A percentile compares a stretch with the other conserved stretches of the same genome.
Conservation (phyloP, 1,284 basidiomycete species). For the Pseudozyma thailandica region DNA sequence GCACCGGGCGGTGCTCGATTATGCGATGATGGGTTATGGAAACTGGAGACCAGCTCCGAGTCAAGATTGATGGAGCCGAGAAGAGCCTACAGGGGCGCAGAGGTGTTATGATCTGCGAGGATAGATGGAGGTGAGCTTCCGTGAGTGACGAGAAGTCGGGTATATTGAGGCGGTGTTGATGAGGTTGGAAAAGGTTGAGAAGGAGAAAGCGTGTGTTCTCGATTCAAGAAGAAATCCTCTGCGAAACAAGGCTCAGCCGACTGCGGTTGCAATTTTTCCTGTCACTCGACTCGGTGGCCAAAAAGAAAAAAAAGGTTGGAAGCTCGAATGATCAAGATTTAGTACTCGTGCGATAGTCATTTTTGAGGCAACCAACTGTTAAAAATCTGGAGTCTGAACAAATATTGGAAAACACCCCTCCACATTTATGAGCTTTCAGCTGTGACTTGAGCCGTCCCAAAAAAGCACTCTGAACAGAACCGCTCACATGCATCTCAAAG, state of each 20-base stretch:
- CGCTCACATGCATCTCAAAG: constrained; percentile 1
- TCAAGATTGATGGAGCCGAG: too few relatives aligned
- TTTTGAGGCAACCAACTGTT: too few relatives aligned
- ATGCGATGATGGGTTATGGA: neutral
- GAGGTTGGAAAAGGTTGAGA: neutral
- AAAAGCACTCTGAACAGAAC: too few relatives aligned
- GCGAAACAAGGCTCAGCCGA: constrained; percentile 8
- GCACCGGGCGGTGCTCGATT: constrained; percentile 13
- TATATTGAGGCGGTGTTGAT: constrained; percentile 20
- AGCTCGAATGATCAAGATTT: too few relatives aligned
- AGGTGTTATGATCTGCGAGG: neutral
- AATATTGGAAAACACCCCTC: too few relatives aligned
- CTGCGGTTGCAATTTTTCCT: constrained; percentile 34
- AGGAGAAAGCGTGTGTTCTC: neutral
- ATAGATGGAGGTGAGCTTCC: constrained; percentile 7
- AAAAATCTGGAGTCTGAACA: too few relatives aligned
- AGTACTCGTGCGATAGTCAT: too few relatives aligned
- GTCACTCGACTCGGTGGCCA: neutral
- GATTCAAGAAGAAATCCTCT: constrained; percentile 8
- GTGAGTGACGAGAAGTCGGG: constrained; percentile 24
- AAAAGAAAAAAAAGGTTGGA: constrained; percentile 14
- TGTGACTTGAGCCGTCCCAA: constrained; percentile 9
- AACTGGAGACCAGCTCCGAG: constrained; percentile 26
- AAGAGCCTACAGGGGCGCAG: neutral
- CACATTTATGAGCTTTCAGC: constrained; percentile 31